phyloP scores from a whole-genome alignment of 805 yeast species.

The Yamadazyma tumulicola region DNA sequence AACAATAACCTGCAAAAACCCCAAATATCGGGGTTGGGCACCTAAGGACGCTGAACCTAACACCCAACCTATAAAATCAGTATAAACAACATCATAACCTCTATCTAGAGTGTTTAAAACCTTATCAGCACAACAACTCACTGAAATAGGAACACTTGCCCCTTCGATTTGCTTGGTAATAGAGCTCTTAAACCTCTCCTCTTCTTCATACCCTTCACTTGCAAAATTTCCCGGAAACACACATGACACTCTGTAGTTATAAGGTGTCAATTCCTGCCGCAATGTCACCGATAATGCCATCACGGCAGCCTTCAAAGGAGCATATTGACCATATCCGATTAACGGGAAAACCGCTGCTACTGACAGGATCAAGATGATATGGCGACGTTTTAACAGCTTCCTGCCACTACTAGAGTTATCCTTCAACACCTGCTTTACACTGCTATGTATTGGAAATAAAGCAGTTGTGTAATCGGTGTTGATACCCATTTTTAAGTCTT shows the following conservation, averaged over 20 bases:
- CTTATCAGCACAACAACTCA: slow-evolving; percentile 60
- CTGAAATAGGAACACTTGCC: slow-evolving; percentile 64
- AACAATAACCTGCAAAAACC: slow-evolving; percentile 42
- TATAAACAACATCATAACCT: slow-evolving; percentile 73
- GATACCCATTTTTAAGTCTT: slow-evolving; percentile 60
- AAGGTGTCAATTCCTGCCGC: slow-evolving; percentile 76
- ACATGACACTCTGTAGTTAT: slow-evolving; percentile 65
- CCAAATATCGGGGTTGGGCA: slow-evolving; percentile 60
- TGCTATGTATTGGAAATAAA: slow-evolving; percentile 64
- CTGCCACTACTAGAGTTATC: slow-evolving; percentile 4
- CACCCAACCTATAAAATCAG: slow-evolving; percentile 85
- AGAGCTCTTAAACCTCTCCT: slow-evolving; percentile 79
- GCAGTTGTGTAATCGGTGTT: slow-evolving; percentile 71
- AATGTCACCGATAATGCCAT: slow-evolving; percentile 70
- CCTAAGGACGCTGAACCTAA: slow-evolving; percentile 67
- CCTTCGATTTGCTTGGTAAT: slow-evolving; percentile 87
- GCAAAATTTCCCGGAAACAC: slow-evolving; percentile 87
- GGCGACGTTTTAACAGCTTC: slow-evolving; percentile 42
- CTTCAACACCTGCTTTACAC: slow-evolving; percentile 39
- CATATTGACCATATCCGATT: slow-evolving; percentile 88
- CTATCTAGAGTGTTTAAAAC: slow-evolving; percentile 52
- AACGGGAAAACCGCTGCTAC: slow-evolving; percentile 81
- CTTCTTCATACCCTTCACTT: slow-evolving; percentile 83
- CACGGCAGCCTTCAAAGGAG: slow-evolving; percentile 84
- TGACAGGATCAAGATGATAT: slow-evolving; percentile 63